Percentiles rank a stretch among this genome's conserved stretches.
These are phyloP conservation scores for Daedaleopsis sinensis DNA, from an alignment of 768 basidiomycete genomes.

Conservation along the genomic window DNA sequence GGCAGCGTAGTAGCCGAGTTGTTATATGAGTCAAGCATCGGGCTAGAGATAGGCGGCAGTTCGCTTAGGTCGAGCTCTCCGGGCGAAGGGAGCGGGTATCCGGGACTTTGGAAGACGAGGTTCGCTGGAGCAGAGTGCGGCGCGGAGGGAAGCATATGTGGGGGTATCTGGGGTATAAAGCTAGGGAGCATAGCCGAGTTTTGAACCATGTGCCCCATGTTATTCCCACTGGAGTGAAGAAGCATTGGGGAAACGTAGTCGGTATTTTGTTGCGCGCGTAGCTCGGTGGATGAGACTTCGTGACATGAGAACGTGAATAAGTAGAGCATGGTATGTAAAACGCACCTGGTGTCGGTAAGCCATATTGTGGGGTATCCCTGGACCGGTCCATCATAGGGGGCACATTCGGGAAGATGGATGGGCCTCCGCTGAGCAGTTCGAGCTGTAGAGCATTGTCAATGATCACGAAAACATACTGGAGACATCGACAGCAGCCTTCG, in stretches of 20 bases:
- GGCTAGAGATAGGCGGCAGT: constrained; percentile 79
- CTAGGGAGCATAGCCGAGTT: constrained; percentile 26
- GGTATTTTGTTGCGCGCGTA: constrained; percentile 58
- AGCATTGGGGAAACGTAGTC: constrained; percentile 69
- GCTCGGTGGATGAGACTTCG: constrained; percentile 65
- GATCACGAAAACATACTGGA: neutral
- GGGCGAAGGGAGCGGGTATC: constrained; percentile 42
- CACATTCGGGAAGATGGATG: constrained; percentile 34
- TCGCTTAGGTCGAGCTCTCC: constrained; percentile 63
- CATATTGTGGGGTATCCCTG: constrained; percentile 39
- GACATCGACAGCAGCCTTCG: neutral
- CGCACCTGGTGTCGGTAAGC: constrained; percentile 72
- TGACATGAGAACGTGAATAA: neutral
- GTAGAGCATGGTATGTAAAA: constrained; percentile 19
- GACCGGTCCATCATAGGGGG: constrained; percentile 32
- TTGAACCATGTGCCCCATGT: constrained; percentile 24
- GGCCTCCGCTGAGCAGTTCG: constrained; percentile 38
- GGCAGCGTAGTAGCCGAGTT: constrained; percentile 29
- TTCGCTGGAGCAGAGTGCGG: constrained; percentile 71
- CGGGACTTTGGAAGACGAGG: constrained; percentile 58
- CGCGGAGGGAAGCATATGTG: constrained; percentile 29
- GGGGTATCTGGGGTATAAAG: constrained; percentile 28
- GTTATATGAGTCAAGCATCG: constrained; percentile 70
- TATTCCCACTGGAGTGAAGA: constrained; percentile 41
- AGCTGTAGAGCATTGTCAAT: constrained; percentile 22